Base-by-base conservation (phyloP, 1,139 yeast species). In the Yamadazyma buinensis region DNA sequence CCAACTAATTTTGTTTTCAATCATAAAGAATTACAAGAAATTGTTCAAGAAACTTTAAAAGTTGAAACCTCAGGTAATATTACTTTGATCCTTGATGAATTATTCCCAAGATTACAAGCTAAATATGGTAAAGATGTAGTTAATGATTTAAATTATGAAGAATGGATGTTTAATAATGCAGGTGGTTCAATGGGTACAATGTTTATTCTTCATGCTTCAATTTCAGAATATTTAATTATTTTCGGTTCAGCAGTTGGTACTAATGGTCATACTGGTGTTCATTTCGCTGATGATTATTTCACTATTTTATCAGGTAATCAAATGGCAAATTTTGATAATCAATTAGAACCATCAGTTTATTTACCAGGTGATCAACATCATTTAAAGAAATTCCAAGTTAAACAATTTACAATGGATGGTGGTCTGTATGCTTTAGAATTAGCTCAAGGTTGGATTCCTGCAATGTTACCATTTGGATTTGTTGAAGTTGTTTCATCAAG, bases 141-240 rank as follows among this genome's bases (percentile, higher is more conserved):
- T 59, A 85, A 84, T 55, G 79, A 77, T 41, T 68, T 83, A 48
- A 76, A 80, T 53, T 70, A 72, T 38, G 83, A 84, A 33, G 92
- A 88, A 49, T 92, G 97, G 97, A 81, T 92, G 35, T 90, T 81
- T 75, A 92, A 90, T 73, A 88, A 87, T 52, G 98, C 98, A 7
- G 98, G 98, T 37, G 95, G 96, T 47, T 97, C 98, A 37, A 92
- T 92, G 98, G 98, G 98, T 19, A 79, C 88, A 39, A 90, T 92
- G 97, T 75, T 86, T 50, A 86, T 94, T 42, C 68, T 92, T 47
- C 98, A 94, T 59, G 97, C 97, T 11, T 90, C 97, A n/a, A 71
- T 94, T 51, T 70, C 94, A 7, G 98, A 92, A 61, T 94, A 92
- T 57, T 67, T 92, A 58, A 90, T 90, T 52, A 72, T 87, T 55